Percentiles rank a stretch among this genome's conserved stretches.
phyloP scores from a whole-genome alignment of 805 yeast species.

The Saccharomyces eubayanus region DNA sequence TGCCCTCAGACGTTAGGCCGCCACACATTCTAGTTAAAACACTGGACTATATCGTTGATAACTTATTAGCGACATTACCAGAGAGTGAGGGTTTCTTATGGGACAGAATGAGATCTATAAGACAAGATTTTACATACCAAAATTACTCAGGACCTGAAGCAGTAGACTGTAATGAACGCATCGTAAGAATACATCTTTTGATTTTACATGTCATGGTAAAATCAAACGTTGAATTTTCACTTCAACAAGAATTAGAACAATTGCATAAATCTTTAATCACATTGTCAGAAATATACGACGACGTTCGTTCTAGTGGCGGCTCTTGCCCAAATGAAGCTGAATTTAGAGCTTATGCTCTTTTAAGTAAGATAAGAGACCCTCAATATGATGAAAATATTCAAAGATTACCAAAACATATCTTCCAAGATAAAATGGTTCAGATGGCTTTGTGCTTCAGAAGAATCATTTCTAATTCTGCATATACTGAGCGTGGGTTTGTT shows the following conservation, averaged over 20 bases:
- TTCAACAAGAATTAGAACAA: conserved; percentile 94
- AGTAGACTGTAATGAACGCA: conserved; percentile 82
- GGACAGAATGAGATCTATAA: conserved; percentile 93
- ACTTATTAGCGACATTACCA: conserved; percentile 59
- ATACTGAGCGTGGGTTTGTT: conserved; percentile 45
- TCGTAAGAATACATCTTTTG: conserved; percentile 78
- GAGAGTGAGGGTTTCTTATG: conserved; percentile 85
- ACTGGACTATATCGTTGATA: conserved; percentile 60
- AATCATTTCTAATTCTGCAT: conserved; percentile 53
- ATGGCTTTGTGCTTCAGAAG: conserved; percentile 64
- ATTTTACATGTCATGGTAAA: conserved; percentile 83
- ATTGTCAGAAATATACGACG: conserved; percentile 76
- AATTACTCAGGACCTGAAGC: conserved; percentile 92
- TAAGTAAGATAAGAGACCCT: conserved; percentile 75
- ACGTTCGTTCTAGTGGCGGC: conserved; percentile 63
- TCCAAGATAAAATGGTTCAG: conserved; percentile 51
- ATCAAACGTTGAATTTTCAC: conserved; percentile 61
- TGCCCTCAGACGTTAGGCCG: conserved; percentile 96
- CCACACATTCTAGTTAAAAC: conserved; percentile 66
- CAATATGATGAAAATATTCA: conserved; percentile 75
- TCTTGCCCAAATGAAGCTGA: conserved; percentile 80
- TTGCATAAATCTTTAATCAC: conserved; percentile 87
- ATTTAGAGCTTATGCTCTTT: conserved; percentile 76
- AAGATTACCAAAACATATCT: conserved; percentile 49
- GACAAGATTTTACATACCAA: conserved; percentile 96